Percentiles rank a stretch among this genome's conserved stretches.
Evolutionary conservation across 2,329 filamentous ascomycete genomes (phyloP).

Genomic region (Curvularia hawaiiensis): DNA sequence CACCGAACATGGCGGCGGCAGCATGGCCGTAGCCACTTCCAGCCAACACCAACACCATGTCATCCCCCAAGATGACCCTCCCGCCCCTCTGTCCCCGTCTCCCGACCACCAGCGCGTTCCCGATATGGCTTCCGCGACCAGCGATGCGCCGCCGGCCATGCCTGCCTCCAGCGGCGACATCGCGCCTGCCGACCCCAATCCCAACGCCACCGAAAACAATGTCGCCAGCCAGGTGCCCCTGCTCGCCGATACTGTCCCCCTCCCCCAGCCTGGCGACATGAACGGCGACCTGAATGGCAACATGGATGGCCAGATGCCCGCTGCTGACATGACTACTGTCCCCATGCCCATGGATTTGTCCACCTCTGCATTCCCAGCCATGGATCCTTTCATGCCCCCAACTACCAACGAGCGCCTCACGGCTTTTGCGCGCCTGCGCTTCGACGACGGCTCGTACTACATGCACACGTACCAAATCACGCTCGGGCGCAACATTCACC

Average conservation of each 20-base stretch:
- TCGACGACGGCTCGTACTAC: conserved; percentile 77
- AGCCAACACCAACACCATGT: conserved; percentile 28
- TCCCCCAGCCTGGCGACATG: conserved; percentile 15
- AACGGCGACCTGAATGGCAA: conserved; percentile 1
- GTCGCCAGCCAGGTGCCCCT: conserved; percentile 19
- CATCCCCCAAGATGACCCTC: conserved; percentile 32
- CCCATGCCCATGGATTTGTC: conserved; percentile 16
- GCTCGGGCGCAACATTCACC: conserved; percentile 69
- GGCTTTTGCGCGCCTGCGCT: conserved; percentile 70
- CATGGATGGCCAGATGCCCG: not conserved
- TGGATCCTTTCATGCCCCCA: conserved; percentile 22
- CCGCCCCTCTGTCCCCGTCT: conserved; percentile 23
- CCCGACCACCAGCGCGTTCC: conserved; percentile 31
- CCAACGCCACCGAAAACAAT: conserved; percentile 6
- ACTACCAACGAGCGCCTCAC: conserved; percentile 51
- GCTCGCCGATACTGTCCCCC: conserved; percentile 32
- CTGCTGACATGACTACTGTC: not conserved
- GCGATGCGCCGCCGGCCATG: conserved; percentile 26
- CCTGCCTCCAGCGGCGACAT: conserved; percentile 10
- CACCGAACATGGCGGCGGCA: conserved; percentile 38
- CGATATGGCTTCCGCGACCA: conserved; percentile 10
- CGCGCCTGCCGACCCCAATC: conserved; percentile 22
- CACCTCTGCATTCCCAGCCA: conserved; percentile 14
- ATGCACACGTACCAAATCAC: conserved; percentile 77
- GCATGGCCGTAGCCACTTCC: conserved; percentile 38